phyloP scores from a whole-genome alignment of 805 yeast genomes.

The Pichia manshurica region DNA sequence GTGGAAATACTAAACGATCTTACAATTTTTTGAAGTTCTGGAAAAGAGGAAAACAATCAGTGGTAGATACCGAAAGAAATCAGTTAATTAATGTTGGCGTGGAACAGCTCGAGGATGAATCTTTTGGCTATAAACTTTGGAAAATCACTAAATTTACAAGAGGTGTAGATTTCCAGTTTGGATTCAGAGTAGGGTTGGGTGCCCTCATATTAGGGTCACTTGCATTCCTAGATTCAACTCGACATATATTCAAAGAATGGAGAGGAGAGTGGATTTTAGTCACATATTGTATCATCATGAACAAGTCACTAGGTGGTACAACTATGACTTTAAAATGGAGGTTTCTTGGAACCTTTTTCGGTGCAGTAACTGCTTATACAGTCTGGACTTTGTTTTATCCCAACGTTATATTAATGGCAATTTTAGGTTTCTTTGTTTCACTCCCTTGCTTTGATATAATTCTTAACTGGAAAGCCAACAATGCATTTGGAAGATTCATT shows the following conservation, averaged over 20 bases:
- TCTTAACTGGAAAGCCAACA: slow-evolving; percentile 56
- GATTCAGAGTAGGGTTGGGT: slow-evolving; percentile 74
- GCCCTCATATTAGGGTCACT: slow-evolving; percentile 59
- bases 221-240: slow-evolving; percentile 57
- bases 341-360: slow-evolving; percentile 67
- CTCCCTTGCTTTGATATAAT: slow-evolving; percentile 53
- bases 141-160: slow-evolving; percentile 44
- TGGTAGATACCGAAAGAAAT: slow-evolving; percentile 12
- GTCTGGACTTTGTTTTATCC: slow-evolving; percentile 58
- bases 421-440: slow-evolving; percentile 42
- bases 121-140: slow-evolving; percentile 40
- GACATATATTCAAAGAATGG: slow-evolving; percentile 54
- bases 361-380: slow-evolving; percentile 55
- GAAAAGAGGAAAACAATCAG: slow-evolving; percentile 23
- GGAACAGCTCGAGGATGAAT: slow-evolving; percentile 15
- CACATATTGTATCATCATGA: slow-evolving; percentile 80
- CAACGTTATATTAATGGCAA: slow-evolving; percentile 45
- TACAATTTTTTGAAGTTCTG: slow-evolving; percentile 55
- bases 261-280: slow-evolving; percentile 81
- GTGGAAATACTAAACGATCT: slow-evolving; percentile 21
- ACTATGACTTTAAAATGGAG: slow-evolving; percentile 72
- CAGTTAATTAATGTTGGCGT: slow-evolving; percentile 4
- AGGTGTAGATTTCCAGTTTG: slow-evolving; percentile 68
- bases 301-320: slow-evolving; percentile 79
- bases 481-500: slow-evolving; percentile 64